Evolutionary conservation across 768 basidiomycete species (phyloP).

Genomic region (Mycena maculata): DNA sequence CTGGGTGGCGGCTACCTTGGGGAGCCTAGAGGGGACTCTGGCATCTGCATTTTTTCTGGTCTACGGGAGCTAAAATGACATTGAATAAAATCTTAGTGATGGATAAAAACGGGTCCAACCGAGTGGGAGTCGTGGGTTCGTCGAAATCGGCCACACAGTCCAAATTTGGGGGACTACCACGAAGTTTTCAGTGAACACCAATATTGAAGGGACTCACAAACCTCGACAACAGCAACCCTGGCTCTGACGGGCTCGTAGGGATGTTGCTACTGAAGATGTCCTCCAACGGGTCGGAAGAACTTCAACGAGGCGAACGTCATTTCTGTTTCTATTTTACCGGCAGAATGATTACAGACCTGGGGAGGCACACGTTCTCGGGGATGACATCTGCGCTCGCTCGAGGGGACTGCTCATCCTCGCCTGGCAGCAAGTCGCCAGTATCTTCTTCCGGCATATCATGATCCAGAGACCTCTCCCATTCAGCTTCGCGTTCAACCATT

Average conservation of each 20-base stretch:
- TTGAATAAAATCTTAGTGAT: background rate
- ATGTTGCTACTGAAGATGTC: constrained; percentile 24
- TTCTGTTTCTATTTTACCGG: background rate
- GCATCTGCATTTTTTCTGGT: background rate
- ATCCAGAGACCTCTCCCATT: constrained; percentile 43
- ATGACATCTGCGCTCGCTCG: constrained; percentile 13
- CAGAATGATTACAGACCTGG: constrained; percentile 1
- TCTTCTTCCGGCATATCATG: constrained; percentile 47
- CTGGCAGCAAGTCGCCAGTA: constrained; percentile 42
- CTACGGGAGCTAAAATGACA: constrained; percentile 21
- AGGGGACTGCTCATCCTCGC: constrained; percentile 38
- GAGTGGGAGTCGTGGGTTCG: constrained; percentile 32
- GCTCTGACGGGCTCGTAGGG: constrained; percentile 9
- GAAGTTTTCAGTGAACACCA: background rate
- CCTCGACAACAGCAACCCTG: constrained; percentile 26
- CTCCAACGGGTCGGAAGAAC: constrained; percentile 11
- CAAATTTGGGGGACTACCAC: constrained; percentile 29
- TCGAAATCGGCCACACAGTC: constrained; percentile 29
- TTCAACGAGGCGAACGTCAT: background rate
- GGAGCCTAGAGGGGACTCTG: constrained; percentile 6
- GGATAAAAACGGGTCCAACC: constrained; percentile 1
- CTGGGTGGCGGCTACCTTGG: background rate
- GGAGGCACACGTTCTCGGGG: background rate
- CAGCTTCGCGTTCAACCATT: constrained; percentile 40
- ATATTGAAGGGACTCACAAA: background rate